These are phyloP conservation scores for Candida hungchunana DNA, from an alignment of 805 yeast species.

Conservation along the genomic window DNA sequence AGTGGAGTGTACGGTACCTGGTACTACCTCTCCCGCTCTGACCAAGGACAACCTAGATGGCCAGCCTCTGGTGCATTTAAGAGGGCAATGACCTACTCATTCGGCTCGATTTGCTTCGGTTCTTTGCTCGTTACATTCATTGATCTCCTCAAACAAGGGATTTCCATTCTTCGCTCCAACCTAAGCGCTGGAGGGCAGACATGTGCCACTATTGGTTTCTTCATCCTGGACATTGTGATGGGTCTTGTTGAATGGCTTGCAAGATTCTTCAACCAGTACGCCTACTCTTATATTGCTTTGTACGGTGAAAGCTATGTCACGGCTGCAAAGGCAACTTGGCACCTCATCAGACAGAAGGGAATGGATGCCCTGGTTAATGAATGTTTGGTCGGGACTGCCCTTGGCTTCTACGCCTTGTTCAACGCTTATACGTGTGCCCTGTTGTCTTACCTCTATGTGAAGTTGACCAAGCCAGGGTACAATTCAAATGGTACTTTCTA, in stretches of 20 bases:
- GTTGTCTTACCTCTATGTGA: slow-evolving; percentile 61
- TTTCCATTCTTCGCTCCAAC: slow-evolving; percentile 48
- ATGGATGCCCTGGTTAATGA: slow-evolving; percentile 82
- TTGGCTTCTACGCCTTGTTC: slow-evolving; percentile 71
- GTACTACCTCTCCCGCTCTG: slow-evolving; percentile 76
- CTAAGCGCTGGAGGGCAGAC: slow-evolving; percentile 48
- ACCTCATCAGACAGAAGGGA: slow-evolving; percentile 72
- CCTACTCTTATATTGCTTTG: slow-evolving; percentile 80
- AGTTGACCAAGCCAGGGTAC: slow-evolving; percentile 63
- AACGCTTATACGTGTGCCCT: slow-evolving; percentile 64
- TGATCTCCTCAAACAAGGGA: slow-evolving; percentile 56
- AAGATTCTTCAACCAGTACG: slow-evolving; percentile 84
- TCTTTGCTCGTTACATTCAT: slow-evolving; percentile 67
- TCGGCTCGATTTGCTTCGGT: slow-evolving; percentile 89
- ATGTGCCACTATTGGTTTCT: slow-evolving; percentile 47
- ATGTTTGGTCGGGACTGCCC: slow-evolving; percentile 71
- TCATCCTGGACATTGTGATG: slow-evolving; percentile 55
- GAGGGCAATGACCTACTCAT: slow-evolving; percentile 78
- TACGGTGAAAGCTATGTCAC: slow-evolving; percentile 76
- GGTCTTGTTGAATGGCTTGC: slow-evolving; percentile 74
- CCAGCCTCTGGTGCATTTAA: slow-evolving; percentile 80
- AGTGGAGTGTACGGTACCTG: slow-evolving; percentile 88
- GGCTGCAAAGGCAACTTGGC: slow-evolving; percentile 81
- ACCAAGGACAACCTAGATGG: slow-evolving; percentile 71
- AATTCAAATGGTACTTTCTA: slow-evolving; percentile 55